A percentile compares a stretch with the other conserved stretches of the same genome.
phyloP scores from a whole-genome alignment of 306 rosid genomes.

The Ochetophila trinervis region DNA sequence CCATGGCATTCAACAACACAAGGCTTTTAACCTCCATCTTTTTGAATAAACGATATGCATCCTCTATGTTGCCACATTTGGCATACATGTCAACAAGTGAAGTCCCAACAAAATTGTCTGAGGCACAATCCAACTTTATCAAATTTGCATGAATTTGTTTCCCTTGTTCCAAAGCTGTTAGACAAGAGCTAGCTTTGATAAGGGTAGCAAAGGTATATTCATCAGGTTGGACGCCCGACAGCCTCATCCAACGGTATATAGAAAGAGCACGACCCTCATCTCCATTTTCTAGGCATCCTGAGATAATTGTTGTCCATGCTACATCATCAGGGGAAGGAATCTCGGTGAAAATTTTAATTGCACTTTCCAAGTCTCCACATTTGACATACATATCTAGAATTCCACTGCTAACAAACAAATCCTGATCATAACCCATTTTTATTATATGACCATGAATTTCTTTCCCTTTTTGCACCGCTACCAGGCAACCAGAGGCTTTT shows the following conservation, averaged over 20 bases:
- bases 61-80: conserved; percentile 73
- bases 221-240: conserved; percentile 60
- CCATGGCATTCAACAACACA: conserved; percentile 82
- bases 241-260: conserved; percentile 67
- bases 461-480: conserved; percentile 57
- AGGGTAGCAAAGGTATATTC: conserved; percentile 81
- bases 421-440: conserved; percentile 43
- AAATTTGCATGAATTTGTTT: conserved; percentile 74
- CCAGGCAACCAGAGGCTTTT: conserved; percentile 64
- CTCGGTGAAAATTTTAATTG: conserved; percentile 46
- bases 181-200: conserved; percentile 62
- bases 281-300: conserved; percentile 78
- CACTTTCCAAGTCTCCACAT: conserved; percentile 70
- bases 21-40: conserved; percentile 38
- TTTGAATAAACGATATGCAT: conserved; percentile 54
- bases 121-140: conserved; percentile 56
- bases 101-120: conserved; percentile 69
- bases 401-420: conserved; percentile 58
- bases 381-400: conserved; percentile 77
- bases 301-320: conserved; percentile 90
- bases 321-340: conserved; percentile 64
- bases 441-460: conserved; percentile 62
- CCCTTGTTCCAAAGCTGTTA: conserved; percentile 79
- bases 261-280: conserved; percentile 59
- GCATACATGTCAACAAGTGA: conserved; percentile 90